Base-by-base conservation (phyloP, 2,329 filamentous ascomycete genomes). In the Mycosphaerella sp. region DNA sequence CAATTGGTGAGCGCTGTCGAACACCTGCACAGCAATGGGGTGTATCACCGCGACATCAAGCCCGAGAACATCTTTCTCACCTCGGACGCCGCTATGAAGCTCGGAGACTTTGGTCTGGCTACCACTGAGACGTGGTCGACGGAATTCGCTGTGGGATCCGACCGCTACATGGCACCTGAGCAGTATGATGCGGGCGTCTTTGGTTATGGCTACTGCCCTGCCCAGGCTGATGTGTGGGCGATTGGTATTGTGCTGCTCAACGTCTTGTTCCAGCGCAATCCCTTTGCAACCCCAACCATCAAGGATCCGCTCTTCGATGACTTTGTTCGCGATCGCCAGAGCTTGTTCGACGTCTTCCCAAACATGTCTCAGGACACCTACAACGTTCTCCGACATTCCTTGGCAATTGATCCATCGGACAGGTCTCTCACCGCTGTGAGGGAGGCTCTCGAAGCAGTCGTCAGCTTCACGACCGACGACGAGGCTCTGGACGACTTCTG, bases 281-380 rank as follows among this genome's bases (percentile, higher is more conserved):
- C 93, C 0, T 98, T 98, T 71, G 90, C 88, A 49, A 88, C 85
- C 2, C 93, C 93, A 0, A 90, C 89, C 1, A 84, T 90, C 72
- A 84, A 86, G n/a, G 93, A 98, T 67, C 86, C 90, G 10, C 77
- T 98, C 47, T 98, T 95, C 74, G 79, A 90, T 59, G 93, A 98
- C 72, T 98, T 95, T 70, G 87, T 86, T 48, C 84, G 87, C 55
- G 92, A 98, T 74, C 90, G 90, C 71, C 91, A 97, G 73, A 95
- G 88, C 40, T 82, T 98, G 54, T 98, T 98, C 70, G 93, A 98
- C 70, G 89, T 97, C 66, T 98, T 98, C 72, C 91, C 93, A 39
- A 91, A 88, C 72, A 95, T 98, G 92, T 97, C 92, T 47, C 89
- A 95, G 71, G 93, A 98, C 72, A 96, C 93, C 0, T 98, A 88